A percentile compares a stretch with the other conserved stretches of the same genome.
Evolutionary conservation across 108 stramenopile genomes (phyloP).

Genomic region (Discostella pseudostelligera): DNA sequence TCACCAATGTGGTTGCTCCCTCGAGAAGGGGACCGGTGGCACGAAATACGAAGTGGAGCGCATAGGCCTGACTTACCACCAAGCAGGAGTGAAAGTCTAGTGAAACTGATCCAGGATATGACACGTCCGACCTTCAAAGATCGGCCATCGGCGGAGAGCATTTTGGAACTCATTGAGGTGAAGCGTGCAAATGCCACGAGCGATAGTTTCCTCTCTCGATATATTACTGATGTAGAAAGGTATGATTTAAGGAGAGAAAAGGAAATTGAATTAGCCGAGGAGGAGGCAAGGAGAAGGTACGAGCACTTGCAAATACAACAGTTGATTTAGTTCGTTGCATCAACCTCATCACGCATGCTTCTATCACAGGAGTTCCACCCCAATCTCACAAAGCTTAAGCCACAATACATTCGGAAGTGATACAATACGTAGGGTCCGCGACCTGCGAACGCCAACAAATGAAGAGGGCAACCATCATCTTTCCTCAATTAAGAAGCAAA

Average conservation of each 20-base stretch:
- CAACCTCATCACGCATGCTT: neutral
- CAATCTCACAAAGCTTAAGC: constrained; percentile 2
- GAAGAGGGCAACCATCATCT: neutral
- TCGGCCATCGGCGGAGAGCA: constrained; percentile 67
- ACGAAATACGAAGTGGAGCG: constrained; percentile 55
- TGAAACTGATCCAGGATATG: constrained; percentile 56
- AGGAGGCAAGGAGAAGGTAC: constrained; percentile 42
- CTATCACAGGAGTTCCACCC: constrained; percentile 5
- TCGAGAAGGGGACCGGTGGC: constrained; percentile 73
- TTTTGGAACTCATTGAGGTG: constrained; percentile 41
- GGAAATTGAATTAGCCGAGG: constrained; percentile 41
- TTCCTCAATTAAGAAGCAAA: neutral
- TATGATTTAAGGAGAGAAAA: constrained; percentile 52
- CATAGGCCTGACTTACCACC: constrained; percentile 54
- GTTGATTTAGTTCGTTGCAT: neutral
- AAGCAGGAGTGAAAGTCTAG: constrained; percentile 46
- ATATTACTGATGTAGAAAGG: constrained; percentile 67
- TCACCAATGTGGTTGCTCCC: constrained; percentile 53
- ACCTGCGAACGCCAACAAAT: constrained; percentile 14
- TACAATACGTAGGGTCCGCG: constrained; percentile 2
- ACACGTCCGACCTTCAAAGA: constrained; percentile 41
- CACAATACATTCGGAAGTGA: neutral
- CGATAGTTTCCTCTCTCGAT: constrained; percentile 67
- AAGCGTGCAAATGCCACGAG: constrained; percentile 44
- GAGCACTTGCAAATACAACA: neutral